Evolutionary conservation across 768 basidiomycete species (phyloP).

Genomic region (Suillus clintonianus): DNA sequence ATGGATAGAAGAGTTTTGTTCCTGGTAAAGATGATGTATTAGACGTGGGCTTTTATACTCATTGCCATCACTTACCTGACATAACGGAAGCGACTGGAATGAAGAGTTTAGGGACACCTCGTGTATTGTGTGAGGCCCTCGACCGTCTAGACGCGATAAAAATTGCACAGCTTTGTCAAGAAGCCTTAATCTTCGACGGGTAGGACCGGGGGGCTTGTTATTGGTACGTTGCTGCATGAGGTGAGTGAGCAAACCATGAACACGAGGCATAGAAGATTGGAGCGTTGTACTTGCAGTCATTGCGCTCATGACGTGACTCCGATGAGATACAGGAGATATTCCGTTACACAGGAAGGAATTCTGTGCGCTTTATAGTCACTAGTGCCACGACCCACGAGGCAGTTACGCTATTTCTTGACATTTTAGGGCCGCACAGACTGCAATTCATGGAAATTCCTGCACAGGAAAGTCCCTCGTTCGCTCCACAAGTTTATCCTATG

Average conservation of each 20-base stretch:
- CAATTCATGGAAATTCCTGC: constrained; percentile 4
- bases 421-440: constrained; percentile 1
- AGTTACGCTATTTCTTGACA: neutral
- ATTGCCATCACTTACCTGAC: constrained; percentile 27
- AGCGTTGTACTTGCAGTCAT: neutral
- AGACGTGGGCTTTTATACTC: constrained; percentile 27
- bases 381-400: neutral
- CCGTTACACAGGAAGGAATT: neutral
- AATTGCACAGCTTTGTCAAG: neutral
- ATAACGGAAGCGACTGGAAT: neutral
- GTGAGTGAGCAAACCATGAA: neutral
- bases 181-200: neutral
- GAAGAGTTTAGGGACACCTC: constrained; percentile 16
- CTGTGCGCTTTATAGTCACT: neutral
- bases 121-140: constrained; percentile 19
- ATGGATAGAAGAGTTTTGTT: constrained; percentile 12
- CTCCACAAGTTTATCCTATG: neutral
- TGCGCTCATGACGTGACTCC: neutral
- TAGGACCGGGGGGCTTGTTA: neutral
- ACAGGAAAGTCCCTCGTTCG: neutral
- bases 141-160: constrained; percentile 4
- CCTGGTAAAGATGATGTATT: constrained; percentile 19
- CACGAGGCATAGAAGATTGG: constrained; percentile 1
- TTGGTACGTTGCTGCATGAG: neutral
- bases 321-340: neutral